phyloP scores from a whole-genome alignment of 2,329 filamentous ascomycete species.

The Lachnellula cervina region DNA sequence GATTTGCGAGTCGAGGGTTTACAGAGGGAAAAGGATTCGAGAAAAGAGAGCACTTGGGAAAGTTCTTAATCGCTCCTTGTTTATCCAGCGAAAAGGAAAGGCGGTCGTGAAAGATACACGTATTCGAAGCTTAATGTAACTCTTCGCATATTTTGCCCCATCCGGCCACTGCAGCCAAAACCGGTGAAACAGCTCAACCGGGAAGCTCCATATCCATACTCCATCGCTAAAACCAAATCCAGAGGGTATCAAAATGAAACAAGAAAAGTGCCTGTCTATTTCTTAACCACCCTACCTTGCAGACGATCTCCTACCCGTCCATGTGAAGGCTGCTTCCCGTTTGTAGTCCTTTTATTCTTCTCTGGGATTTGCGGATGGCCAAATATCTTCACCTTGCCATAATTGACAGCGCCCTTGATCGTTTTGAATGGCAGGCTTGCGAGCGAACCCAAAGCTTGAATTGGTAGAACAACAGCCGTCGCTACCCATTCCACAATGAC shows the following conservation, averaged over 20 bases:
- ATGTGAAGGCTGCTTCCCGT: constrained; percentile 17
- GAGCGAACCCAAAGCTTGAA: constrained; percentile 23
- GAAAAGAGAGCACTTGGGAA: neutral
- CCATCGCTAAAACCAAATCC: too few species aligned
- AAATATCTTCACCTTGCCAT: constrained; percentile 15
- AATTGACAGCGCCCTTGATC: constrained; percentile 14
- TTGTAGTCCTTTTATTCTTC: constrained; percentile 14
- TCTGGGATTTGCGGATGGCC: constrained; percentile 9
- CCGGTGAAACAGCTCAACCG: too few species aligned
- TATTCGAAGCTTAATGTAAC: too few species aligned
- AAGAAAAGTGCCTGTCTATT: constrained; percentile 4
- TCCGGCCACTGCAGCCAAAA: too few species aligned
- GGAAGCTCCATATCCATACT: too few species aligned
- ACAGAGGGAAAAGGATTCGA: neutral
- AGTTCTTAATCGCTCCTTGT: too few species aligned
- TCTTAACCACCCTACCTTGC: constrained; percentile 16
- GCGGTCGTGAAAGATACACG: too few species aligned
- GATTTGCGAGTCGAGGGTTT: neutral
- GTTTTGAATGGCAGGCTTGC: constrained; percentile 26
- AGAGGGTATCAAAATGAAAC: neutral
- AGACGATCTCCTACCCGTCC: constrained; percentile 12
- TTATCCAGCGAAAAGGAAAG: too few species aligned
- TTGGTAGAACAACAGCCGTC: constrained; percentile 24
- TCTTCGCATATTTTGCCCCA: too few species aligned
- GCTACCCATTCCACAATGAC: constrained; percentile 28